phyloP scores from a whole-genome alignment of 1,284 basidiomycete species.

The Trichosporon sp. region DNA sequence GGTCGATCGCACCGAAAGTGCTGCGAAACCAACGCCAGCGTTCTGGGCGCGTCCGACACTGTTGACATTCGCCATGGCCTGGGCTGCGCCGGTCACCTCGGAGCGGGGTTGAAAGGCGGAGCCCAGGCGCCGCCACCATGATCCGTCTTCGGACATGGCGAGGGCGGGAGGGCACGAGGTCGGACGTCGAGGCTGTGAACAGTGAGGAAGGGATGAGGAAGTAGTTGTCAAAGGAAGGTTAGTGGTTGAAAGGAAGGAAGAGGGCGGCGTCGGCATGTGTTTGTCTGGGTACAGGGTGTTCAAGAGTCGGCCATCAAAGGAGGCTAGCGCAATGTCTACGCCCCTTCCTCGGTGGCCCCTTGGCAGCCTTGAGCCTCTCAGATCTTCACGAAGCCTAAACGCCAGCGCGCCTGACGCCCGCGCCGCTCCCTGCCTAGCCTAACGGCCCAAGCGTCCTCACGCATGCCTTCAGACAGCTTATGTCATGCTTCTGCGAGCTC shows the following conservation, averaged over 20 bases:
- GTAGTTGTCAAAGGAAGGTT: not conserved
- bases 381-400: too few species aligned
- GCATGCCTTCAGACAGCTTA: not conserved
- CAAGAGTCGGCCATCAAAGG: not conserved
- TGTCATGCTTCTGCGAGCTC: too few species aligned
- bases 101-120: not conserved
- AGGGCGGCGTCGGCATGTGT: not conserved
- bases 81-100: not conserved
- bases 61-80: not conserved
- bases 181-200: not conserved
- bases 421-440: not conserved
- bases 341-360: not conserved
- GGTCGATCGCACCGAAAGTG: not conserved
- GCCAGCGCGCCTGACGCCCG: not conserved
- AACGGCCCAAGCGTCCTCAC: not conserved
- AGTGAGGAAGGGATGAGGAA: not conserved
- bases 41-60: not conserved
- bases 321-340: not conserved
- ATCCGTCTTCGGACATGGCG: not conserved
- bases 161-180: not conserved
- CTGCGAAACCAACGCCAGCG: not conserved
- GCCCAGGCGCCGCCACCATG: slow-evolving; percentile 2
- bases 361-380: not conserved
- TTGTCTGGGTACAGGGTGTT: too few species aligned
- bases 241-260: not conserved